These are phyloP conservation scores for Moniliella sp. DNA, from an alignment of 1,284 basidiomycete genomes.

Conservation along the genomic window DNA sequence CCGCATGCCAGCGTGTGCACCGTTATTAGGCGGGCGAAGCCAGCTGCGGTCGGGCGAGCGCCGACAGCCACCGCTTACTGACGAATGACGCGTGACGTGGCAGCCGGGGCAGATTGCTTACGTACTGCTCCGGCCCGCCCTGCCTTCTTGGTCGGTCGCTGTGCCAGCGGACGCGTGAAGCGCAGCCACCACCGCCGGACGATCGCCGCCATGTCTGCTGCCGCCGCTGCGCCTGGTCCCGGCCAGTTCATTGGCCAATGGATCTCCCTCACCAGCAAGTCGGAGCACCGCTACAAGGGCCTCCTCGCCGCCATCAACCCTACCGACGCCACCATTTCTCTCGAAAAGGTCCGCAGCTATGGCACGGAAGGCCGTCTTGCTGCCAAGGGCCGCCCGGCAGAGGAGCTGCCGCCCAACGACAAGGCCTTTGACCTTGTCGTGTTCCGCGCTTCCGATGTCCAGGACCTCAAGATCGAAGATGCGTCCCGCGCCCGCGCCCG, in stretches of 20 bases:
- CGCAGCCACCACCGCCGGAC: too few species aligned
- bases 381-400: constrained; percentile 35
- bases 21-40: too few species aligned
- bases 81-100: too few species aligned
- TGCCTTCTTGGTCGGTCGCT: too few species aligned
- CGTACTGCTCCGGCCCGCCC: too few species aligned
- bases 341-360: constrained; percentile 43
- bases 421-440: constrained; percentile 40
- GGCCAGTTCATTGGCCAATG: constrained; percentile 30
- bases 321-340: constrained; percentile 57
- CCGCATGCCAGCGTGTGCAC: too few species aligned
- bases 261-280: constrained; percentile 68
- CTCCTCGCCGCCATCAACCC: constrained; percentile 66
- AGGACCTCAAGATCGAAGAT: constrained; percentile 35
- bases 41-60: too few species aligned
- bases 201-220: too few species aligned
- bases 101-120: too few species aligned
- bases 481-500: constrained; percentile 12
- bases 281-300: constrained; percentile 69
- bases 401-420: constrained; percentile 32
- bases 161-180: too few species aligned
- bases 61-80: too few species aligned
- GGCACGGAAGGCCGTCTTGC: constrained; percentile 36
- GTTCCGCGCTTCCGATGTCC: constrained; percentile 35
- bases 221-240: too few species aligned